A percentile compares a stretch with the other conserved stretches of the same genome.
phyloP scores from a whole-genome alignment of 2,329 filamentous ascomycete genomes.

The Fusarium protoensiforme region DNA sequence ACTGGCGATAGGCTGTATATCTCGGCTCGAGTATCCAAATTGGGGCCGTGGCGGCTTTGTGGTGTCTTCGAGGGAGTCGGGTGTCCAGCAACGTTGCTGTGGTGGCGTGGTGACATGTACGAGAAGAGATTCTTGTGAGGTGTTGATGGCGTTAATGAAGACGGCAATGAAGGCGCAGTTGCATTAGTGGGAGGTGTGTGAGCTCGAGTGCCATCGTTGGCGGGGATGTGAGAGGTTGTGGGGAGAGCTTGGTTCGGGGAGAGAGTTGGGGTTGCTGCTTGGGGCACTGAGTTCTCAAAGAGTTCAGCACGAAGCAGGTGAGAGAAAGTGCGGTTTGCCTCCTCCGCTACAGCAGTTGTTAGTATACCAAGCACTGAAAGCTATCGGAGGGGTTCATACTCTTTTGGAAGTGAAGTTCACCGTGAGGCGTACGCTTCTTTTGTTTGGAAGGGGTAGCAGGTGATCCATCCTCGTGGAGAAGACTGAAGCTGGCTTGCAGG shows the following conservation, averaged over 20 bases:
- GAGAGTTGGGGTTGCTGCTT: constrained; percentile 73
- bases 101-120: constrained; percentile 82
- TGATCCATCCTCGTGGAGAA: constrained; percentile 92
- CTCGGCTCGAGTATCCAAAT: constrained; percentile 89
- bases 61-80: constrained; percentile 91
- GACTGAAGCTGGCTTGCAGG: constrained; percentile 89
- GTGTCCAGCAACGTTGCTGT: constrained; percentile 78
- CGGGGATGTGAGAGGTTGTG: constrained; percentile 62
- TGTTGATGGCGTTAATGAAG: constrained; percentile 87
- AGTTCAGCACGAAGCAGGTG: constrained; percentile 88
- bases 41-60: constrained; percentile 86
- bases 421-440: constrained; percentile 86
- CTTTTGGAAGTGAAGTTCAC: constrained; percentile 93
- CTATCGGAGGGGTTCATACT: constrained; percentile 64
- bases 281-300: constrained; percentile 90
- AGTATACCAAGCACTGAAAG: neutral
- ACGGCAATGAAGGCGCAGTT: constrained; percentile 71
- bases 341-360: constrained; percentile 70
- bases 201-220: constrained; percentile 75
- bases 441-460: constrained; percentile 89
- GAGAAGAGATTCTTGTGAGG: constrained; percentile 98
- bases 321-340: constrained; percentile 94
- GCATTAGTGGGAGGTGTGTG: constrained; percentile 81
- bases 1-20: constrained; percentile 97
- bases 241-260: constrained; percentile 68